Conservation (phyloP, 805 yeast species). For the Metschnikowia chrysomelidarum region DNA sequence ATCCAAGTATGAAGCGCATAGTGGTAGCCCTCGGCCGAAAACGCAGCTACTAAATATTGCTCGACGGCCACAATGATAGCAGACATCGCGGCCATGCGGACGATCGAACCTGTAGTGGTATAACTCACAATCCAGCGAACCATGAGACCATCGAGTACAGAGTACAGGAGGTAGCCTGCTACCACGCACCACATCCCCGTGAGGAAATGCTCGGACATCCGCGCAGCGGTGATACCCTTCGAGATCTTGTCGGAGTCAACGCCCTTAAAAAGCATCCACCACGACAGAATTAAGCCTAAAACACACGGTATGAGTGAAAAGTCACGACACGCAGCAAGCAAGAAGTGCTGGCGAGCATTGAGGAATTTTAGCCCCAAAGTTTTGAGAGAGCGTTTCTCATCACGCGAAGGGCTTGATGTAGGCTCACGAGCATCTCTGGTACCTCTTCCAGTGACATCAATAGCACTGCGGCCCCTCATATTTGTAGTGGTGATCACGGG, state of each 20-base stretch:
- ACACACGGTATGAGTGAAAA: constrained; percentile 70
- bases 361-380: constrained; percentile 66
- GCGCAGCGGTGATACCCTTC: constrained; percentile 48
- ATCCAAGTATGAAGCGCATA: constrained; percentile 90
- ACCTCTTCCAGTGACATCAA: constrained; percentile 1
- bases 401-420: constrained; percentile 16
- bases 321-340: constrained; percentile 76
- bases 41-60: constrained; percentile 61
- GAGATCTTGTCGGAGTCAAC: constrained; percentile 19
- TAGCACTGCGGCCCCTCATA: constrained; percentile 4
- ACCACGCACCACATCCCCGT: constrained; percentile 94
- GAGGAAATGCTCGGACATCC: constrained; percentile 74
- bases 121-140: constrained; percentile 93
- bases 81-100: constrained; percentile 82
- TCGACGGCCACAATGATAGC: constrained; percentile 68
- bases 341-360: constrained; percentile 72
- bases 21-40: constrained; percentile 63
- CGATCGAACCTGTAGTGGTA: constrained; percentile 82
- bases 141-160: constrained; percentile 85
- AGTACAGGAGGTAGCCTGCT: constrained; percentile 77
- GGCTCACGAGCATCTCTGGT: constrained; percentile 10
- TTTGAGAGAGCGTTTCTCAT: constrained; percentile 37
- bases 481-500: constrained; percentile 15
- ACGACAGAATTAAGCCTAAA: constrained; percentile 49
- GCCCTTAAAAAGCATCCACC: constrained; percentile 33